A percentile compares a stretch with the other conserved stretches of the same genome.
phyloP scores from a whole-genome alignment of 1,139 yeast genomes.

The Protomyces pachydermus region DNA sequence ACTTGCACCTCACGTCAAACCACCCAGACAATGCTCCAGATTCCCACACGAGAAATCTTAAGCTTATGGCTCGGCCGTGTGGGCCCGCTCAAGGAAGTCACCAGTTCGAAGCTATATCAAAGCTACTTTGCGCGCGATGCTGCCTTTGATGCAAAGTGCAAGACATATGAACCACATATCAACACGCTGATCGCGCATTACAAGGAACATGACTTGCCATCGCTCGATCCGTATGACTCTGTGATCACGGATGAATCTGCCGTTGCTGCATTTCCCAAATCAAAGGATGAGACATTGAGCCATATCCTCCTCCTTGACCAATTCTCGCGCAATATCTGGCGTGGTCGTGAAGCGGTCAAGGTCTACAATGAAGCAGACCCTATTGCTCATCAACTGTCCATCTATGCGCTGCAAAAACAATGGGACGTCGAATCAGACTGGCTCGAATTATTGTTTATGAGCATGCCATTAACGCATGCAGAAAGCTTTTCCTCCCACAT shows the following conservation, averaged over 20 bases:
- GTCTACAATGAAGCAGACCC: constrained; percentile 11
- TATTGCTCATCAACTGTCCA: neutral
- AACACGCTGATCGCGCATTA: neutral
- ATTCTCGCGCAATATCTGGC: constrained; percentile 17
- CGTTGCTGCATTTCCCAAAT: neutral
- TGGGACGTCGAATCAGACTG: neutral
- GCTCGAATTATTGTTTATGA: neutral
- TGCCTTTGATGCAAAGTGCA: constrained; percentile 1
- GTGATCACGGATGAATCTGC: neutral
- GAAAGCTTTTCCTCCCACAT: neutral
- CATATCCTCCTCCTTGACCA: constrained; percentile 10
- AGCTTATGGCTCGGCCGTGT: neutral
- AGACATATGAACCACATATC: constrained; percentile 4
- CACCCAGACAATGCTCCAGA: neutral
- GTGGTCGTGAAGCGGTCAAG: constrained; percentile 4
- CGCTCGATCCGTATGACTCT: neutral
- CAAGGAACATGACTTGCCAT: neutral
- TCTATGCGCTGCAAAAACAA: neutral
- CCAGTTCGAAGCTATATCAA: neutral
- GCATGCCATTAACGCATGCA: neutral
- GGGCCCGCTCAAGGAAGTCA: neutral
- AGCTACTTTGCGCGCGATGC: constrained; percentile 6
- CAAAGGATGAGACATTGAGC: neutral
- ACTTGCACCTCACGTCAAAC: neutral
- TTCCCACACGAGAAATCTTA: neutral